phyloP scores from a whole-genome alignment of 139 green algal genomes.

The Chlamydomonas sphaeroides region DNA sequence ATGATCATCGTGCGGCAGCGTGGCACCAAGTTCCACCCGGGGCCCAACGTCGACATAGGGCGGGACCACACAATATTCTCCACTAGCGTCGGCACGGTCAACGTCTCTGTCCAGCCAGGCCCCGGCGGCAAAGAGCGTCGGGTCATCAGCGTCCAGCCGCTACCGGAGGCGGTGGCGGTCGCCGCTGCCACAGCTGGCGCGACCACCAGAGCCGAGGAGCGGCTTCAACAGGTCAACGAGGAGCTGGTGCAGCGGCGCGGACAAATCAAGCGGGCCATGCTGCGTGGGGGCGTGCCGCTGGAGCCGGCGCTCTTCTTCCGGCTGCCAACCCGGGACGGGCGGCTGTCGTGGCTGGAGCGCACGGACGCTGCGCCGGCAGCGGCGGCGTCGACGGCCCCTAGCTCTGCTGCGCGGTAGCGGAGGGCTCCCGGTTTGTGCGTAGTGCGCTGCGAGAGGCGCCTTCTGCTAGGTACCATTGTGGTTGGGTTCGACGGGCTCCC shows the following conservation, averaged over 20 bases:
- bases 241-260: constrained; percentile 10
- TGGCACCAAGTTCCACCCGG: constrained; percentile 90
- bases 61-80: constrained; percentile 94
- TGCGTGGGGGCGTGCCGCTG: background rate
- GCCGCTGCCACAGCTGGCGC: background rate
- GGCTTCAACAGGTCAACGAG: background rate
- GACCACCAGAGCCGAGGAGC: background rate
- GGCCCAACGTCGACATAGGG: constrained; percentile 77
- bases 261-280: constrained; percentile 33
- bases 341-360: constrained; percentile 25
- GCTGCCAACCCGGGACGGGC: constrained; percentile 4
- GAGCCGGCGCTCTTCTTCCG: constrained; percentile 32
- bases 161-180: background rate
- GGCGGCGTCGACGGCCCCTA: too few relatives aligned
- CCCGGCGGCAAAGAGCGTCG: constrained; percentile 22
- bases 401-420: too few relatives aligned
- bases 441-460: too few relatives aligned
- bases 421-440: too few relatives aligned
- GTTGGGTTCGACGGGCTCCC: too few relatives aligned
- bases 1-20: constrained; percentile 95
- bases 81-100: constrained; percentile 75
- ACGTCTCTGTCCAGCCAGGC: constrained; percentile 61
- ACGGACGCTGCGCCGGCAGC: background rate
- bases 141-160: constrained; percentile 18
- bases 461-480: too few relatives aligned